Evolutionary conservation across 2,329 filamentous ascomycete genomes (phyloP).

Genomic region (Sarocladium strictum): DNA sequence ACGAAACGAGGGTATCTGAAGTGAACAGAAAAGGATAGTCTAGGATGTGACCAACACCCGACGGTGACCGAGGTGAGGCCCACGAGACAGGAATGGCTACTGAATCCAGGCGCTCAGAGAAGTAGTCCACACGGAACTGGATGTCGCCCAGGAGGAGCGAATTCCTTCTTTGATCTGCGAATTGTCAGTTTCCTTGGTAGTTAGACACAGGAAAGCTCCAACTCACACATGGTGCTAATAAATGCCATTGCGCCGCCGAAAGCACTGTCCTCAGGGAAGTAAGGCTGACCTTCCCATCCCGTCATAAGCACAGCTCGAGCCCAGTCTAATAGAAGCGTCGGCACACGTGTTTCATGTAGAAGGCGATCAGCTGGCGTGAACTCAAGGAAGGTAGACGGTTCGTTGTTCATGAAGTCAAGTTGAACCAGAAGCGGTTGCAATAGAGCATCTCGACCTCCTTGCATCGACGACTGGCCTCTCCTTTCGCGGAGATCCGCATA

Average conservation of each 20-base stretch:
- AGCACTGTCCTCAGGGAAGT: conserved; percentile 62
- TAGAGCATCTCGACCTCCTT: conserved; percentile 16
- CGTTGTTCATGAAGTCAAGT: conserved; percentile 44
- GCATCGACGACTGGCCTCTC: not conserved
- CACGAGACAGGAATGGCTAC: conserved; percentile 70
- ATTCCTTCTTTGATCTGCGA: conserved; percentile 53
- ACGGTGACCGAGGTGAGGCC: conserved; percentile 32
- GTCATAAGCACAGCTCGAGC: conserved; percentile 67
- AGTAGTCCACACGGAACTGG: conserved; percentile 69
- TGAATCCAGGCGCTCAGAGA: conserved; percentile 69
- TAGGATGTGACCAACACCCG: conserved; percentile 54
- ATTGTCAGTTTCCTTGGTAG: not conserved
- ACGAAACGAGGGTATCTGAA: conserved; percentile 65
- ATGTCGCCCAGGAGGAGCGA: conserved; percentile 59
- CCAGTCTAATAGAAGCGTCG: conserved; percentile 61
- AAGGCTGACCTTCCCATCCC: conserved; percentile 73
- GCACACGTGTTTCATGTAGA: conserved; percentile 51
- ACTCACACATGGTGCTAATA: conserved; percentile 66
- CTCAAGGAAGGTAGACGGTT: conserved; percentile 37
- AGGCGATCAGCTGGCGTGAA: conserved; percentile 46
- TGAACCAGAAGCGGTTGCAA: conserved; percentile 45
- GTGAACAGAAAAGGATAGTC: conserved; percentile 78
- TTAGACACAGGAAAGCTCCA: not conserved
- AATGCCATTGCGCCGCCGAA: conserved; percentile 74
- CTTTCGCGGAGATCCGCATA: conserved; percentile 29